These are phyloP conservation scores for Ceratocystis eucalypticola DNA, from an alignment of 2,329 filamentous ascomycete species.

Conservation along the genomic window DNA sequence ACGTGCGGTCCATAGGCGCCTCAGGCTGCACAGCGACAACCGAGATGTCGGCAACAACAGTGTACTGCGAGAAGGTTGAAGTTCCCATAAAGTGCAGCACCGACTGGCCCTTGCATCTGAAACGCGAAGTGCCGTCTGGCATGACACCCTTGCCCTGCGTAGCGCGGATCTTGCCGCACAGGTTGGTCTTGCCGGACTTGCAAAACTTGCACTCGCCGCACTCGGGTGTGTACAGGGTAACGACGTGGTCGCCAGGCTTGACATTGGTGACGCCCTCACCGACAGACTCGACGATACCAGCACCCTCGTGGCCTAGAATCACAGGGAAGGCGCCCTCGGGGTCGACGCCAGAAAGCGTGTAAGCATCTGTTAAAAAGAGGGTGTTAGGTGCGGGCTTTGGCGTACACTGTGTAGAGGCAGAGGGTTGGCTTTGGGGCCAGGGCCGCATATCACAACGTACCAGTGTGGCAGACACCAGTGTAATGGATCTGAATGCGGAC, in stretches of 20 bases:
- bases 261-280: slow-evolving; percentile 91
- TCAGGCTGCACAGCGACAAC: slow-evolving; percentile 85
- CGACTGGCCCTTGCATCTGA: slow-evolving; percentile 88
- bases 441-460: slow-evolving; percentile 32
- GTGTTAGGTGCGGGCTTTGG: background rate
- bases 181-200: slow-evolving; percentile 97
- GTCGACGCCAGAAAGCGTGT: slow-evolving; percentile 91
- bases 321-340: slow-evolving; percentile 90
- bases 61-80: slow-evolving; percentile 97
- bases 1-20: slow-evolving; percentile 90
- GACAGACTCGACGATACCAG: slow-evolving; percentile 82
- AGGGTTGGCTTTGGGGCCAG: background rate
- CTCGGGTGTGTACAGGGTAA: slow-evolving; percentile 88
- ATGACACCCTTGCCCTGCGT: slow-evolving; percentile 94
- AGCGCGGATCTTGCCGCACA: slow-evolving; percentile 95
- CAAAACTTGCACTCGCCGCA: slow-evolving; percentile 99
- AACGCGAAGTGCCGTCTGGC: slow-evolving; percentile 91
- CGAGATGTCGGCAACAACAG: slow-evolving; percentile 95
- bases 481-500: slow-evolving; percentile 95
- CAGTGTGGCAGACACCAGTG: slow-evolving; percentile 97
- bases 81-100: slow-evolving; percentile 98
- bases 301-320: slow-evolving; percentile 79
- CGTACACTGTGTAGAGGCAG: background rate
- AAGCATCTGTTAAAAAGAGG: slow-evolving; percentile 52
- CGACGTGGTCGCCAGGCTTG: slow-evolving; percentile 82